Percentiles rank a stretch among this genome's conserved stretches.
phyloP scores from a whole-genome alignment of 495 filamentous ascomycete genomes.

The Tuber brumale region DNA sequence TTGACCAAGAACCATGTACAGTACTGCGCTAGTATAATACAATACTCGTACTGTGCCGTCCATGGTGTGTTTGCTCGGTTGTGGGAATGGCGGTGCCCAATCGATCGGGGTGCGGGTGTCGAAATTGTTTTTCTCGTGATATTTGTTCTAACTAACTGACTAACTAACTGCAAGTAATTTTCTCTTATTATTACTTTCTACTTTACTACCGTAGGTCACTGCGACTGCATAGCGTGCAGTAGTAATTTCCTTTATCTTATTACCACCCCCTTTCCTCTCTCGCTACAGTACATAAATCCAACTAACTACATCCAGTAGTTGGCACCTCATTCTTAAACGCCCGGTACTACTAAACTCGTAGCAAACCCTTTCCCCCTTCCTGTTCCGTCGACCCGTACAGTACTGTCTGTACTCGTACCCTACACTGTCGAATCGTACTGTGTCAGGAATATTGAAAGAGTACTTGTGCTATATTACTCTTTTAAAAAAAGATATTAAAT shows the following conservation, averaged over 20 bases:
- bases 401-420: not conserved
- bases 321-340: not conserved
- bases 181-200: not conserved
- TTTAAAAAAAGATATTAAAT: not conserved
- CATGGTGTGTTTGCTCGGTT: constrained; percentile 20
- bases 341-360: not conserved
- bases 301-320: not conserved
- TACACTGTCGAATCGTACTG: constrained; percentile 17
- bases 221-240: not conserved
- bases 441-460: constrained; percentile 28
- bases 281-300: not conserved
- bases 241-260: not conserved
- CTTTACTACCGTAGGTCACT: not conserved
- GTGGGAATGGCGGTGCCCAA: constrained; percentile 30
- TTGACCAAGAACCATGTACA: not conserved
- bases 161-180: not conserved
- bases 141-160: not conserved
- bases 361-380: not conserved
- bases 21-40: not conserved
- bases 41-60: constrained; percentile 10
- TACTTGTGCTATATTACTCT: constrained; percentile 16
- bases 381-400: constrained; percentile 1
- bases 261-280: not conserved
- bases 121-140: not conserved
- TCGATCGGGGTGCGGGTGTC: constrained; percentile 25